Conservation (phyloP, 2,329 filamentous ascomycete genomes). For the Xylariaceae sp. region DNA sequence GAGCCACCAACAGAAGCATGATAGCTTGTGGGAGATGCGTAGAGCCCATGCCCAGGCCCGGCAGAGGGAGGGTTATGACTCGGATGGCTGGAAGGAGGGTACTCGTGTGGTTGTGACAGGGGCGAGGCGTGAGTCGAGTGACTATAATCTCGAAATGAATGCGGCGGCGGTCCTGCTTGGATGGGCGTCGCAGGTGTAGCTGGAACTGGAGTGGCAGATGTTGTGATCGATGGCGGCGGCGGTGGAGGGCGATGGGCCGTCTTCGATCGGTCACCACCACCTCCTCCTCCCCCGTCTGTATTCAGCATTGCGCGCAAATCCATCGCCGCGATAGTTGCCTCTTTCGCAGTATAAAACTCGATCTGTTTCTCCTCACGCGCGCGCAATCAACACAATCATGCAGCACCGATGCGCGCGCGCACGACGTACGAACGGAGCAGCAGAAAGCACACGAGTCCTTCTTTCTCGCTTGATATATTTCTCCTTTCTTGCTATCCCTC, state of each 20-base stretch:
- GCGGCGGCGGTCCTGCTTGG: slow-evolving; percentile 49
- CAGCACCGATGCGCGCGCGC: slow-evolving; percentile 14
- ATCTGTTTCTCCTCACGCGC: slow-evolving; percentile 1
- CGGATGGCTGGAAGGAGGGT: slow-evolving; percentile 40
- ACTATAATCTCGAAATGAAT: slow-evolving; percentile 58
- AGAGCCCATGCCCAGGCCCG: slow-evolving; percentile 44
- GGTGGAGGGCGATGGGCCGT: slow-evolving; percentile 32
- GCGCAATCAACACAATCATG: slow-evolving; percentile 5
- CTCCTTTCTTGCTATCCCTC: neutral
- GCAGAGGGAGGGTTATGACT: slow-evolving; percentile 39
- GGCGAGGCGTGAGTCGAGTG: slow-evolving; percentile 57
- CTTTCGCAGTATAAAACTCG: neutral
- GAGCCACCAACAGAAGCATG: slow-evolving; percentile 48
- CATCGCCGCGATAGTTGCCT: slow-evolving; percentile 22
- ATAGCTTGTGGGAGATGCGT: slow-evolving; percentile 46
- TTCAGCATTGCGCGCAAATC: slow-evolving; percentile 55
- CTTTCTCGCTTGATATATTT: neutral
- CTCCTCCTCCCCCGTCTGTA: slow-evolving; percentile 47
- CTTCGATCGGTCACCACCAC: slow-evolving; percentile 42
- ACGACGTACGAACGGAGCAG: slow-evolving; percentile 4
- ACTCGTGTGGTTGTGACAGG: slow-evolving; percentile 54
- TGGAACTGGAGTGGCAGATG: slow-evolving; percentile 34
- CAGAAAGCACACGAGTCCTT: neutral
- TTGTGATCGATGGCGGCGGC: slow-evolving; percentile 36
- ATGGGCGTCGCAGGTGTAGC: slow-evolving; percentile 44